Base-by-base conservation (phyloP, 2,329 filamentous ascomycete genomes). In the Penicillium sp. region DNA sequence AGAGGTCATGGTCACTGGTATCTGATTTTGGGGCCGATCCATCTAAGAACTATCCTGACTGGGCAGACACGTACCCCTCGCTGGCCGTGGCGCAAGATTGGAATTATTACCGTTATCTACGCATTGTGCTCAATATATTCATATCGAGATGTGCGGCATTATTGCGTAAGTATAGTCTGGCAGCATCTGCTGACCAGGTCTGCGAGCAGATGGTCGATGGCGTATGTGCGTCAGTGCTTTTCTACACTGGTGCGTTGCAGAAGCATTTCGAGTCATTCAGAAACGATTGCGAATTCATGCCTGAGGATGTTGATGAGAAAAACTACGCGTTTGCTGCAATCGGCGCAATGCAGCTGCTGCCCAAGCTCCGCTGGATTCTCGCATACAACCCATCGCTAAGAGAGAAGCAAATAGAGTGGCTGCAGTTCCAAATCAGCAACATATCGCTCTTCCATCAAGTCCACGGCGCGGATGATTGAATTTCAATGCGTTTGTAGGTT, bases 121-220 rank as follows among this genome's bases (percentile, higher is more conserved):
- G 52, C n/a, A 55, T 55, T n/a, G 46, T 55, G 52, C 18, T 35
- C 8, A 55, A 55, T 20, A 55, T 43, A 3, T 26, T 47, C 28
- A 55, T 48, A 28, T 55, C 52, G 14, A 46, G 52, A 48, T 55
- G 30, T 14, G 52, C 52, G 14, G 52, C 52, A 5, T 26, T 47
- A 14, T 14, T 48, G 35, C 43, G 45, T 21, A 11, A 38, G 9
- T 55, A 55, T 14, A 47, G 42, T 20, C 33, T 47, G 8, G 52
- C 45, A 1, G 45, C 52, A 5, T 46, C 52, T 21, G 45, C 52
- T 7, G 52, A 55, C 35, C 52, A 48, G 30, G 24, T 47, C 11
- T 55, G 52, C 35, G 43, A 48, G 24, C 33, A 55, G 33, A 55
- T 55, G 52, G 45, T 55, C 4, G 52, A 55, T 42, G 45, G 35